Base-by-base conservation (phyloP, 495 filamentous ascomycete species). In the Tirmania nivea region DNA sequence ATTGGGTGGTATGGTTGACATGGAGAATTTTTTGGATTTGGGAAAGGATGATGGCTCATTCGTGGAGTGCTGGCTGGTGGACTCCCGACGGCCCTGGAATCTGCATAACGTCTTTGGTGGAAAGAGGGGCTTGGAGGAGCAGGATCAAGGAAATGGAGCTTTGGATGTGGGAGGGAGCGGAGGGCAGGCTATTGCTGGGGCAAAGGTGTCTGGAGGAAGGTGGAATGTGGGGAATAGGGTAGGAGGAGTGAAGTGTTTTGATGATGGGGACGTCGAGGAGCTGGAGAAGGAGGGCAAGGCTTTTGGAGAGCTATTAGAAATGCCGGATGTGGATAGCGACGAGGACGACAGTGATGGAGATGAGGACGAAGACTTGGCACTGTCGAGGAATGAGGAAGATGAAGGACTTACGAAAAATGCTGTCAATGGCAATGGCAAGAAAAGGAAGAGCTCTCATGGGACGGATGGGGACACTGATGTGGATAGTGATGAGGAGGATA, bases 241-340 rank as follows among this genome's bases (percentile, higher is more conserved):
- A 0, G 62, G 62, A 8, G 62, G 62, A n/a, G 52, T 65, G 11
- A 65, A 65, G 42, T 65, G 62, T 52, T 90, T 85, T 66, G 92
- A 96, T 61, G 92, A 96, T 66, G 92, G 89, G 14, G 90, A 97
- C 67, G 90, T 97, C 48, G 83, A 89, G 52, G 86, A 88, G n/a
- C 66, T 96, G 47, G 59, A 57, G 35, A 70, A 67, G 17, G 87
- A 96, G 68, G 69, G 74, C 57, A 78, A 84, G 49, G 87, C 90
- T 39, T 96, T 87, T 59, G 76, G 81, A 48, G 83, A 78, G 47
- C 70, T 96, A 48, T 67, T 80, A 37, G 79, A 84, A 42, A 96
- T 96, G 90, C 88, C 86, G 8, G 86, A 93, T 49, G 68, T 94
- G 34, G 85, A 84, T 54, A 85, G 89, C 16, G 69, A 78, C 54